These are phyloP conservation scores for Papiliotrema fonsecae DNA, from an alignment of 1,284 basidiomycete species.

Conservation along the genomic window DNA sequence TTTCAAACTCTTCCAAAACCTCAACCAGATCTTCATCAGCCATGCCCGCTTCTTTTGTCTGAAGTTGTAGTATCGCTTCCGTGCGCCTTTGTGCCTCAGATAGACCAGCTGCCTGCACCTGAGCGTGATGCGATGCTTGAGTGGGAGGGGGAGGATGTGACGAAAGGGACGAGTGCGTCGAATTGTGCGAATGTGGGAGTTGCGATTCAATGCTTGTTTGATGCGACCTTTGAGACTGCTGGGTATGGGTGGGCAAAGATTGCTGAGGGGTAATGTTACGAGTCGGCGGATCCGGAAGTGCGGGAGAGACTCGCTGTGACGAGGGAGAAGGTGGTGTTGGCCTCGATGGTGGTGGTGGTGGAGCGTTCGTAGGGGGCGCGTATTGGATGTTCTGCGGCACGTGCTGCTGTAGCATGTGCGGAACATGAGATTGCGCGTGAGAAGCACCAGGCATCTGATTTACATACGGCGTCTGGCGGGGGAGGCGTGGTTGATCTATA, in stretches of 20 bases:
- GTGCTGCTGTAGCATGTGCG: constrained; percentile 11
- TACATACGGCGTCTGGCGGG: no score
- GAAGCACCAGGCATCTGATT: no score
- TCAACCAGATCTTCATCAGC: constrained; percentile 34
- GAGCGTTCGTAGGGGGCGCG: not conserved
- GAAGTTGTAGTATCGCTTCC: constrained; percentile 32
- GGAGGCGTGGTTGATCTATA: no score
- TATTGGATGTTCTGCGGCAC: constrained; percentile 1
- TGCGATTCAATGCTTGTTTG: no score
- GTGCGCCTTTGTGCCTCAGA: constrained; percentile 33
- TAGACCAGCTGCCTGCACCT: constrained; percentile 15
- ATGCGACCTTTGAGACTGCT: no score
- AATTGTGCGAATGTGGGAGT: no score
- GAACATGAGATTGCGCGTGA: no score
- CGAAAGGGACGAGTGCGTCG: no score
- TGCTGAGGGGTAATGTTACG: no score
- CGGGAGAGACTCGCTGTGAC: not conserved
- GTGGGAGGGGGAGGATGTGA: no score
- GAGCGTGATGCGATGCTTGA: constrained; percentile 5
- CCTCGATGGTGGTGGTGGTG: constrained; percentile 1
- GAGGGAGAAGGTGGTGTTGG: constrained; percentile 4
- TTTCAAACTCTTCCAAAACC: constrained; percentile 36
- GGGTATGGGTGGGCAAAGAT: no score
- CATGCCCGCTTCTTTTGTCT: constrained; percentile 24
- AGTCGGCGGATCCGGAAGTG: not conserved